Base-by-base conservation (phyloP, 2,329 filamentous ascomycete genomes). In the Neopestalotiopsis sp. region DNA sequence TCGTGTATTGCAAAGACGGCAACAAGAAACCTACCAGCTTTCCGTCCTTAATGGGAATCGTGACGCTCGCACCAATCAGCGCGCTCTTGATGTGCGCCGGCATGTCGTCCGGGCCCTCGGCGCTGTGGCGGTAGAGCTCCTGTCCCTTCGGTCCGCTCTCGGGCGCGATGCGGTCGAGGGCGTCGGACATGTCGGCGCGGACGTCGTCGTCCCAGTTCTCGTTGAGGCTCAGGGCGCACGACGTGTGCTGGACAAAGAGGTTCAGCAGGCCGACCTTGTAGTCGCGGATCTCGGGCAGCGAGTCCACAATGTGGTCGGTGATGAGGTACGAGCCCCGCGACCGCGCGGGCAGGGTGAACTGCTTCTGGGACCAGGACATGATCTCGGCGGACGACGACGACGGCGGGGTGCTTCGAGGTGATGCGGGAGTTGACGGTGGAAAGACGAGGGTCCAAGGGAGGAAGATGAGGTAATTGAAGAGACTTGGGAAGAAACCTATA, bases 241-340 rank as follows among this genome's bases (percentile, higher is more conserved):
- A 94, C 5, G 96, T 99, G 83, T 99, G 96, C 83, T 99, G 95
- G 67, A 98, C 87, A 80, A 98, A 99, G 61, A 99, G 87, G 79
- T 97, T 91, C 71, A 98, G 84, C 70, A 97, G 82, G 59, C 94
- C 94, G 74, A 96, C 89, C 80, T 95, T 95, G 88, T 97, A 97
- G 73, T 89, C 80, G 69, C 86, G 86, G 72, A 98, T 88, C 81
- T 98, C 94, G 4, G 95, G 95, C 0, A 98, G 83, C 69, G 90
- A 85, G 64, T 86, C 84, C 32, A 89, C 74, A 68, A 98, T 88
- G 66, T 91, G 85, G 79, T 95, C 90, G 65, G 95, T 98, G 76
- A 98, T 88, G 70, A 98, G 92, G 83, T 98, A 98, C 66, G 90
- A 94, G 79, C 96, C 96, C 70, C 95, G 91, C 59, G 90, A 89